Evolutionary conservation across 2,329 filamentous ascomycete species (phyloP), one percentile per base, ranked within the genome.

Genomic region (Xylaria hypoxylon): DNA sequence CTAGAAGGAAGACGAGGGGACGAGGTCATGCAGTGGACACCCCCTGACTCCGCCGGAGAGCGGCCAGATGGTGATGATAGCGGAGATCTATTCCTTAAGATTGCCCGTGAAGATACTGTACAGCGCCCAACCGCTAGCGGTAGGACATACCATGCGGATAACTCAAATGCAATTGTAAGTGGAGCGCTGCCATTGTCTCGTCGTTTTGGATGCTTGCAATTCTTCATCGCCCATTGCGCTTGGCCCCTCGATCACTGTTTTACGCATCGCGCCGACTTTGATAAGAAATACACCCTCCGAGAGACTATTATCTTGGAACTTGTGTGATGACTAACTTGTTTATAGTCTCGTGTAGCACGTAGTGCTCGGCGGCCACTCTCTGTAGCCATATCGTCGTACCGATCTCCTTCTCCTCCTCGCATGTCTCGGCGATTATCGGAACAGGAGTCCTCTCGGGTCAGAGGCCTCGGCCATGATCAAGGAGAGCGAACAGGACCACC

Each of bases 81-180:
- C 3, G 85, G 85, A 44, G 87, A 89, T 68, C 79, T 89, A 45
- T 89, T 89, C 69, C 81, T 89, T 66, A 84, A 81, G 60, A 88
- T 89, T 65, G 86, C 87, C 13, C 80, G 83, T 11, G 85, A 89
- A 65, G 86, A 88, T 68, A 70, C 81, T 15, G 72, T 76, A 17
- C 80, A 79, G 53, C 81, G 80, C 57, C 72, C 74, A 19, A 67
- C 73, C 8, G 79, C 81, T 48, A 77, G 79, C 6, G 78, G 77
- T 47, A 72, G 75, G 68, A 61, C 67, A 69, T 75, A 42, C 22
- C 52, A 74, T 66, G 62, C 67, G 5, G 79, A 81, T 33, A 79
- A 77, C 44, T 78, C 80, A 55, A 82, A 77, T 68, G 76, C 80
- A 38, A 78, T 82, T 52, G 85, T 87, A 81, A 83, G 85, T 85